A percentile compares a stretch with the other conserved stretches of the same genome.
These are phyloP conservation scores for Oidium heveae DNA, from an alignment of 2,329 filamentous ascomycete genomes.

Conservation along the genomic window DNA sequence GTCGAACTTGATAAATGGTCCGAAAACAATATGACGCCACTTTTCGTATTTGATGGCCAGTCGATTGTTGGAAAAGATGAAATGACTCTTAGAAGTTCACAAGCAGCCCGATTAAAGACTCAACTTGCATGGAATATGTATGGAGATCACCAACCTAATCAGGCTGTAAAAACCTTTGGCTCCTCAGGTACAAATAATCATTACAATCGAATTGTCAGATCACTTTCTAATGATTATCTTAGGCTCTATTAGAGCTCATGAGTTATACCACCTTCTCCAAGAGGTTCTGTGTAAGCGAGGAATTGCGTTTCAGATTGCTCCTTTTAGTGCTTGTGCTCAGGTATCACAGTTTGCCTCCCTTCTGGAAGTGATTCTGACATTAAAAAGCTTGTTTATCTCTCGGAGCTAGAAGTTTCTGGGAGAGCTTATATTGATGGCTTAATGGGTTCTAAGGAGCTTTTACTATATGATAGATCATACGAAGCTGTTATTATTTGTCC, in stretches of 20 bases:
- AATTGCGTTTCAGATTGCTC: slow-evolving; percentile 58
- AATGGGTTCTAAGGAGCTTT: slow-evolving; percentile 61
- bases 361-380: not conserved
- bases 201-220: not conserved
- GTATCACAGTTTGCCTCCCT: slow-evolving; percentile 21
- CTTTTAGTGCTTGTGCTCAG: slow-evolving; percentile 72
- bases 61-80: slow-evolving; percentile 54
- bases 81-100: slow-evolving; percentile 35
- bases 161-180: slow-evolving; percentile 71
- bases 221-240: slow-evolving; percentile 7
- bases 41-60: slow-evolving; percentile 85
- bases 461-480: slow-evolving; percentile 50
- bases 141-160: slow-evolving; percentile 50
- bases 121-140: slow-evolving; percentile 72
- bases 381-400: slow-evolving; percentile 49
- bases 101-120: slow-evolving; percentile 42
- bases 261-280: slow-evolving; percentile 56
- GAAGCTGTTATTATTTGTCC: slow-evolving; percentile 40
- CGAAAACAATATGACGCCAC: slow-evolving; percentile 41
- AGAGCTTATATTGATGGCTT: slow-evolving; percentile 45
- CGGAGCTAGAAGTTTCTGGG: slow-evolving; percentile 26
- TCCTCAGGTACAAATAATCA: slow-evolving; percentile 33
- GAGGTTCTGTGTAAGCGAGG: slow-evolving; percentile 40
- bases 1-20: slow-evolving; percentile 51
- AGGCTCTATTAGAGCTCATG: slow-evolving; percentile 48